Evolutionary conservation across 1,139 yeast genomes (phyloP).

Genomic region (Arxiozyma bovina): DNA sequence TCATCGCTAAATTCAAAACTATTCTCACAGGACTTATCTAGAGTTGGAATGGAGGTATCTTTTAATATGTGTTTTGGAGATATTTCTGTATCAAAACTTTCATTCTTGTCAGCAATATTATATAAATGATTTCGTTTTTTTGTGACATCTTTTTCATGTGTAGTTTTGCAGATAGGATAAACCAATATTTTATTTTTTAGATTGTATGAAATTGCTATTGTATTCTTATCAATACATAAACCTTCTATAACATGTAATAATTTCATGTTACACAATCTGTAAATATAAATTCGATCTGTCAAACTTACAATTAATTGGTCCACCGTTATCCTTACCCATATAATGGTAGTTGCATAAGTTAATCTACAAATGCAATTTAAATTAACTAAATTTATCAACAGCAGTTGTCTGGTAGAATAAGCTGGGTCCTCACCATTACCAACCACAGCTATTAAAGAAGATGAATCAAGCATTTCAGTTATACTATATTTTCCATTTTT

Average conservation of each 20-base stretch:
- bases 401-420: slow-evolving; percentile 70
- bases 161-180: slow-evolving; percentile 54
- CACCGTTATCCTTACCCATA: slow-evolving; percentile 68
- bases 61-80: background rate
- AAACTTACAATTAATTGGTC: slow-evolving; percentile 66
- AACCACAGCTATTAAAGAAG: slow-evolving; percentile 77
- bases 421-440: slow-evolving; percentile 77
- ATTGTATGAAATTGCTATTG: slow-evolving; percentile 56
- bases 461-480: slow-evolving; percentile 82
- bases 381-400: slow-evolving; percentile 72
- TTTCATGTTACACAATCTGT: slow-evolving; percentile 82
- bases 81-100: background rate
- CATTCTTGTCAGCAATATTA: background rate
- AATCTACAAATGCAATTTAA: slow-evolving; percentile 68
- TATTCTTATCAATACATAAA: slow-evolving; percentile 51
- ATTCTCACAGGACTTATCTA: background rate
- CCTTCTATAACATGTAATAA: slow-evolving; percentile 83
- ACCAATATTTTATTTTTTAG: slow-evolving; percentile 55
- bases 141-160: background rate
- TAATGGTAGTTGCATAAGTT: slow-evolving; percentile 75
- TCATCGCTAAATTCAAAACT: background rate
- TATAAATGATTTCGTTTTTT: background rate
- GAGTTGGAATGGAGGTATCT: background rate
- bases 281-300: slow-evolving; percentile 79
- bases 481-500: slow-evolving; percentile 52